These are phyloP conservation scores for Hygrophorus russula DNA, from an alignment of 768 basidiomycete species.

Conservation along the genomic window DNA sequence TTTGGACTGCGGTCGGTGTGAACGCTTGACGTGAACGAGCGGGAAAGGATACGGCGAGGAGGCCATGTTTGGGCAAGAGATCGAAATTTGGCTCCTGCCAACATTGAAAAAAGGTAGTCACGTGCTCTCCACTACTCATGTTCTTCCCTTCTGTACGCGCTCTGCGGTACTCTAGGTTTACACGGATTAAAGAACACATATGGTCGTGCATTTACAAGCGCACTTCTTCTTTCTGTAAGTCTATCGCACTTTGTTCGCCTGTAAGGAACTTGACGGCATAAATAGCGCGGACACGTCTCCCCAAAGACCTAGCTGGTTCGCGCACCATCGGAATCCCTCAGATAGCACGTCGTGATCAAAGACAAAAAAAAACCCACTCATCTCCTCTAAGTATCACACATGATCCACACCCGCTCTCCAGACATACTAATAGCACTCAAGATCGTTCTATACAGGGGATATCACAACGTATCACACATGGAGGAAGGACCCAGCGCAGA, in stretches of 20 bases:
- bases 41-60: slow-evolving; percentile 15
- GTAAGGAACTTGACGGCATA: not conserved
- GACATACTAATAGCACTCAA: no score
- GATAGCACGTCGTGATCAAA: not conserved
- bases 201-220: no score
- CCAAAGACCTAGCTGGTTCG: not conserved
- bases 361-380: not conserved
- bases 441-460: no score
- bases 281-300: not conserved
- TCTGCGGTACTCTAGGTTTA: not conserved
- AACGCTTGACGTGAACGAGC: not conserved
- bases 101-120: not conserved
- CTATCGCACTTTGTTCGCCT: not conserved
- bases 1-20: slow-evolving; percentile 8
- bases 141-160: no score
- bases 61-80: not conserved
- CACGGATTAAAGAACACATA: no score
- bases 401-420: no score
- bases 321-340: not conserved
- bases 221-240: no score
- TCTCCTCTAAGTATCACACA: no score
- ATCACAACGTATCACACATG: no score
- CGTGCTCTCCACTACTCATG: not conserved
- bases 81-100: no score
- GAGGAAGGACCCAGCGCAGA: no score